Evolutionary conservation across 75 land plant species (phyloP), one percentile per base, ranked within the genome.

Genomic region (Picea sitchensis): DNA sequence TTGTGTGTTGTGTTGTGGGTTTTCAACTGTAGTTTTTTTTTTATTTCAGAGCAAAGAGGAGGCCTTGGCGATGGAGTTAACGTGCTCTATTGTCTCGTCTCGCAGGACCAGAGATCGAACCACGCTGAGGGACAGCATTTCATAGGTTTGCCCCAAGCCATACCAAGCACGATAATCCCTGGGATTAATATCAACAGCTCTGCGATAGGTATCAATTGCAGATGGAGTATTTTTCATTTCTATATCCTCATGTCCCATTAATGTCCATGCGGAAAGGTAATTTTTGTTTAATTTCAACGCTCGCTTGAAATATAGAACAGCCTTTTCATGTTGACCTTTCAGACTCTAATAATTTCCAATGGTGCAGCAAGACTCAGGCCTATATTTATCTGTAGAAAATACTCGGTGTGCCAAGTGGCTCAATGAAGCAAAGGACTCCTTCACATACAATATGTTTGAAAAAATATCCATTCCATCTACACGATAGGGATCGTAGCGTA

Each of bases 111-210:
- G 51, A 77, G 84, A 83, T 30, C 78, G 77, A 0, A 83, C 34
- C 41, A 83, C 63, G 74, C 76, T 83, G 20, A 38, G 41, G 9
- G 72, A 85, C 84, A 94, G 87, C 83, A 94, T 87, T 79, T 94
- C 99, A 80, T 96, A 94, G 3, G 95, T 89, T 82, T 96, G 95
- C 14, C 99, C 99, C 65, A 96, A 79, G 69, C 99, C 99, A 87
- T 94, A 96, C 99, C 99, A 94, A 3, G 99, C 99, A 67, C 97
- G 90, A 80, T 94, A 96, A 61, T 96, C 99, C 64, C 95, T 82
- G 17, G 93, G 87, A 81, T 92, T 96, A 65, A 96, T 91, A 77
- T 96, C 98, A 34, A 96, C 90, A 74, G 95, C 99, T 71, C 98
- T 69, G 34, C 99, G 81, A 61, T 96, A 96, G 15, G 99, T 95